Evolutionary conservation across 2,329 filamentous ascomycete species (phyloP), one percentile per base, ranked within the genome.

Genomic region (Diaporthe sp.): DNA sequence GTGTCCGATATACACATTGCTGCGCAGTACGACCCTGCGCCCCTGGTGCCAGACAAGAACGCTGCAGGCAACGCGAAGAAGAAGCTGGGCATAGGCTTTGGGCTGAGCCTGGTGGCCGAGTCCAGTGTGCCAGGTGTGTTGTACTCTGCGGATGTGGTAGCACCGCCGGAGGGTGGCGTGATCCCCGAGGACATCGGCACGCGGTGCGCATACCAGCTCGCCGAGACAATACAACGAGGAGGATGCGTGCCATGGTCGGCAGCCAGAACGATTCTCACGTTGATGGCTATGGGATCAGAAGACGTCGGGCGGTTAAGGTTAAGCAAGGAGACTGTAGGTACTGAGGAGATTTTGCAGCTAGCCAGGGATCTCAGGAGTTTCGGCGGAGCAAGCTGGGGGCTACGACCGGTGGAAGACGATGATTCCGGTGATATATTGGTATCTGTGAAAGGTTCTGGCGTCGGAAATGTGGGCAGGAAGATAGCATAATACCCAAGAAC

Each of bases 241-340:
- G 97, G 97, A 1, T 98, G 95, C 81, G 94, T 94, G 4, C 93
- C 92, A 70, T 88, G 87, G 19, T 89, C 93, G 4, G 94, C 94
- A 3, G 92, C 92, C 7, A 87, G 91, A 4, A 96, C 93, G 0
- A 89, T 98, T 77, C 83, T 99, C 70, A 94, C 92, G 25, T 87
- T 99, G 76, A 99, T 99, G 97, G 95, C 96, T 44, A 98, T 99
- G 97, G 97, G 97, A 0, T 94, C 94, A 1, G 97, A 98, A 82
- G 97, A 99, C 83, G 95, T 99, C 19, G 97, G 97, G 6, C 90
- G 97, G 74, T 83, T 99, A 77, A 91, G 94, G 76, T 82, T 99
- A 74, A 95, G 96, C 42, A 92, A 91, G 79, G 94, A 96, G 61
- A 91, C 98, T 0, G 84, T 98, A 59, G 96, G 92, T 0, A 93